These are phyloP conservation scores for Alternaria arbusti DNA, from an alignment of 2,329 filamentous ascomycete genomes.

Conservation along the genomic window DNA sequence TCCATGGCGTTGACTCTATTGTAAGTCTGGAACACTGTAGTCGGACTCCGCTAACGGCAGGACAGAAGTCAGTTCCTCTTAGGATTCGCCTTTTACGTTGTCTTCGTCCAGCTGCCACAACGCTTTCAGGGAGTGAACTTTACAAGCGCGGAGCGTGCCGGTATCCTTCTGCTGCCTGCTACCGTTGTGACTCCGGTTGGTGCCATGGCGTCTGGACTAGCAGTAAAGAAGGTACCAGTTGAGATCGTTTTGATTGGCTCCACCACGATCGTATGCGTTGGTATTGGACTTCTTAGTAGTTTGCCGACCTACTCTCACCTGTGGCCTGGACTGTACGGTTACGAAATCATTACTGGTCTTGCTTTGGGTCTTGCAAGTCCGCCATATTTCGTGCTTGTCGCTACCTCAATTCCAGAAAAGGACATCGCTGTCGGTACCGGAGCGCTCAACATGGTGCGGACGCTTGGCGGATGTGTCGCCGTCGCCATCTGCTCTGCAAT, in stretches of 20 bases:
- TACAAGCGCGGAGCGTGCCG: conserved; percentile 37
- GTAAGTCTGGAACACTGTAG: conserved; percentile 13
- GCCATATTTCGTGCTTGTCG: conserved; percentile 36
- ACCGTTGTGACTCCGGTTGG: conserved; percentile 37
- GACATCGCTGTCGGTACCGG: conserved; percentile 39
- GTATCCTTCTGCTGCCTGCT: conserved; percentile 38
- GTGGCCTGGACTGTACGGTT: conserved; percentile 33
- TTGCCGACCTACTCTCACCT: conserved; percentile 27
- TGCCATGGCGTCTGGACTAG: conserved; percentile 30
- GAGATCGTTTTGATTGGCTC: conserved; percentile 31
- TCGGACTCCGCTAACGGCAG: background rate
- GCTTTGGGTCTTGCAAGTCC: conserved; percentile 36
- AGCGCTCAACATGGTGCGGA: conserved; percentile 41
- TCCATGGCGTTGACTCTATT: conserved; percentile 29
- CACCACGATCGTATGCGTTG: conserved; percentile 28
- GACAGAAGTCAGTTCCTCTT: conserved; percentile 34
- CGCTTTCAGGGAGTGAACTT: conserved; percentile 44
- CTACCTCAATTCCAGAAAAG: conserved; percentile 28
- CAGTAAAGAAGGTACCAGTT: conserved; percentile 25
- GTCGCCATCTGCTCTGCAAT: conserved; percentile 42
- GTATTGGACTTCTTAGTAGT: conserved; percentile 36
- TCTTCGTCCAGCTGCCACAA: conserved; percentile 41
- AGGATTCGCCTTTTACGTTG: conserved; percentile 38
- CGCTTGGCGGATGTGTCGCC: conserved; percentile 39
- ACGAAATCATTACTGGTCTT: conserved; percentile 36